phyloP scores from a whole-genome alignment of 805 yeast species.

The Starmerella davenportii region DNA sequence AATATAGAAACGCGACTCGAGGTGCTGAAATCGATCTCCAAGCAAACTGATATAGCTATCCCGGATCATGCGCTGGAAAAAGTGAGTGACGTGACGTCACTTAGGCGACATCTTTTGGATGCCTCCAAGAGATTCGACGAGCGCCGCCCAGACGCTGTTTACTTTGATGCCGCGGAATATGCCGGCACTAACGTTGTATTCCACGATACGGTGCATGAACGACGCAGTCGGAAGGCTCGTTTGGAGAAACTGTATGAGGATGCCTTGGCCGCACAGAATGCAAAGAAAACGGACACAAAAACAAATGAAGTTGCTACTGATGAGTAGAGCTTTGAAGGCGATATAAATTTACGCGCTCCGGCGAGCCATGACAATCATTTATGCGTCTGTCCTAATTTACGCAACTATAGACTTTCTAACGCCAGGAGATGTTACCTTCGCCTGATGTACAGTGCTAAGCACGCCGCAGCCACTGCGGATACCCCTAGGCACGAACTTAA shows the following conservation, averaged over 20 bases:
- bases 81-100: slow-evolving; percentile 25
- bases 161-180: slow-evolving; percentile 38
- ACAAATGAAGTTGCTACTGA: too few relatives aligned
- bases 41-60: slow-evolving; percentile 32
- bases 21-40: slow-evolving; percentile 32
- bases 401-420: too few relatives aligned
- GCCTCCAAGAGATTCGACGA: slow-evolving; percentile 35
- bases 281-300: slow-evolving; percentile 20
- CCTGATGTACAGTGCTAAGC: too few relatives aligned
- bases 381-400: too few relatives aligned
- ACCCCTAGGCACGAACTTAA: too few relatives aligned
- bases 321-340: too few relatives aligned
- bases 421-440: too few relatives aligned
- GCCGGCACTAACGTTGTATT: slow-evolving; percentile 32
- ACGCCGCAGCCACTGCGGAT: too few relatives aligned
- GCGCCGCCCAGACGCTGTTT: slow-evolving; percentile 59
- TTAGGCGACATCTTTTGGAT: slow-evolving; percentile 26
- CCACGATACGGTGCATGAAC: slow-evolving; percentile 34
- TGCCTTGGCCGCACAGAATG: slow-evolving; percentile 30
- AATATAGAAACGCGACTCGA: slow-evolving; percentile 35
- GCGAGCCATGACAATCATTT: too few relatives aligned
- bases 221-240: slow-evolving; percentile 29
- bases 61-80: slow-evolving; percentile 34
- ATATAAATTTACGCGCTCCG: too few relatives aligned
- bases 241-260: slow-evolving; percentile 31